Percentiles rank a stretch among this genome's conserved stretches.
These are phyloP conservation scores for Hypoxylon sp. DNA, from an alignment of 2,329 filamentous ascomycete species.

Conservation along the genomic window DNA sequence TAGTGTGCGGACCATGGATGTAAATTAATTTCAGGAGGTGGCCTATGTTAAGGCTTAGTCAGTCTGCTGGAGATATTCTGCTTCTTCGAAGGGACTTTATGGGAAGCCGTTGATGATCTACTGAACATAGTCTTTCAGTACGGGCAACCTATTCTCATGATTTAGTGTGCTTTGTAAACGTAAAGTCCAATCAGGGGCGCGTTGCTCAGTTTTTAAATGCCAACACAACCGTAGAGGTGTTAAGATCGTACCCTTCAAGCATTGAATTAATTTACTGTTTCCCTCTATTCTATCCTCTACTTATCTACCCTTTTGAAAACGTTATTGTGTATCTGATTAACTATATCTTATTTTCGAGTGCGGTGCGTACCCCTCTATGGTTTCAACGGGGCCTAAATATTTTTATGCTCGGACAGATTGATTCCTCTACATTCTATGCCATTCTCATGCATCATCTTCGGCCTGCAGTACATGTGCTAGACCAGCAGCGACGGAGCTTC, in stretches of 20 bases:
- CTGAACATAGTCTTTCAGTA: neutral
- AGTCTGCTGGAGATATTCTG: conserved; percentile 2
- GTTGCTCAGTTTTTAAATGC: neutral
- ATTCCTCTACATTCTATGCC: neutral
- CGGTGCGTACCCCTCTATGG: neutral
- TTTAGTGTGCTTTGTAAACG: neutral
- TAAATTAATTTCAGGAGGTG: conserved; percentile 7
- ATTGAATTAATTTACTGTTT: neutral
- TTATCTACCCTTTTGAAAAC: neutral
- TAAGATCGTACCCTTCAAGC: neutral
- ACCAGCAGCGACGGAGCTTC: conserved; percentile 43
- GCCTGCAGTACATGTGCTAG: conserved; percentile 46
- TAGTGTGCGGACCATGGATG: neutral
- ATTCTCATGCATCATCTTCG: conserved; percentile 47
- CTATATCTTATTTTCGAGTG: neutral
- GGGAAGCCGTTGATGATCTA: neutral
- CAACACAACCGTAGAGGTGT: neutral
- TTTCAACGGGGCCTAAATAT: neutral
- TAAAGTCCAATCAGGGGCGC: neutral
- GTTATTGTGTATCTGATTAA: neutral
- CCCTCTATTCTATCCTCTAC: neutral
- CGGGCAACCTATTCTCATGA: neutral
- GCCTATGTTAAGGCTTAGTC: neutral
- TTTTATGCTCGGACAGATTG: neutral
- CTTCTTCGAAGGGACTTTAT: neutral